Percentiles rank a stretch among this genome's conserved stretches.
These are phyloP conservation scores for Colletotrichum simmondsii DNA, from an alignment of 2,329 filamentous ascomycete species.

Conservation along the genomic window DNA sequence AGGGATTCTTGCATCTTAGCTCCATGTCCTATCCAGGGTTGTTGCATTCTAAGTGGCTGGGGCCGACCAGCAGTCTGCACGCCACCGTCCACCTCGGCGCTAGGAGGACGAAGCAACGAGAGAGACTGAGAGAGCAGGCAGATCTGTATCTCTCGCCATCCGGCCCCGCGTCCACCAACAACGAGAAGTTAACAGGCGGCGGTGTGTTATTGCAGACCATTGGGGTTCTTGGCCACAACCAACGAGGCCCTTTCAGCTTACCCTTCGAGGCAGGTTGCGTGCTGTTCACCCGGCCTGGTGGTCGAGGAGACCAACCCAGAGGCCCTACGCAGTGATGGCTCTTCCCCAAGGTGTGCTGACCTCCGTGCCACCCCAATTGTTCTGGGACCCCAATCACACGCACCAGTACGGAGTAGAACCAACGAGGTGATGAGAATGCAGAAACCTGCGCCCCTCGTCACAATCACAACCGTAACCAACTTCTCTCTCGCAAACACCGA, in stretches of 20 bases:
- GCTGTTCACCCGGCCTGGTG: no score
- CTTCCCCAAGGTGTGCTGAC: neutral
- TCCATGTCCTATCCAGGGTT: neutral
- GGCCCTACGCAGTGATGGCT: neutral
- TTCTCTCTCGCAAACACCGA: constrained; percentile 22
- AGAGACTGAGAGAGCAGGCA: no score
- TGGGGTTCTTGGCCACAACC: neutral
- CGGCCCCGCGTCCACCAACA: neutral
- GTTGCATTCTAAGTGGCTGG: constrained; percentile 34
- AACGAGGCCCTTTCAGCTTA: neutral
- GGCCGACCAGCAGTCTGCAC: neutral
- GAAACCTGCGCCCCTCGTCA: constrained; percentile 23
- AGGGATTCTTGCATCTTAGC: constrained; percentile 38
- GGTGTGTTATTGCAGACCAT: no score
- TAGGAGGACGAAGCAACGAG: constrained; percentile 9
- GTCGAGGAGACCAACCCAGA: no score
- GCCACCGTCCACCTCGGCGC: constrained; percentile 23
- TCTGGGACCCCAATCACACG: constrained; percentile 24
- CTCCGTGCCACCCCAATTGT: constrained; percentile 1
- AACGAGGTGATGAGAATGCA: constrained; percentile 27
- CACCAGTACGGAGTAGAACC: neutral
- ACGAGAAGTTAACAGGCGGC: no score
- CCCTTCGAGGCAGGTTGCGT: no score
- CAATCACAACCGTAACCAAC: constrained; percentile 12
- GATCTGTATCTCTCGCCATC: neutral